Base-by-base conservation (phyloP, 2,329 filamentous ascomycete genomes). In the Curvularia eragrostidis region DNA sequence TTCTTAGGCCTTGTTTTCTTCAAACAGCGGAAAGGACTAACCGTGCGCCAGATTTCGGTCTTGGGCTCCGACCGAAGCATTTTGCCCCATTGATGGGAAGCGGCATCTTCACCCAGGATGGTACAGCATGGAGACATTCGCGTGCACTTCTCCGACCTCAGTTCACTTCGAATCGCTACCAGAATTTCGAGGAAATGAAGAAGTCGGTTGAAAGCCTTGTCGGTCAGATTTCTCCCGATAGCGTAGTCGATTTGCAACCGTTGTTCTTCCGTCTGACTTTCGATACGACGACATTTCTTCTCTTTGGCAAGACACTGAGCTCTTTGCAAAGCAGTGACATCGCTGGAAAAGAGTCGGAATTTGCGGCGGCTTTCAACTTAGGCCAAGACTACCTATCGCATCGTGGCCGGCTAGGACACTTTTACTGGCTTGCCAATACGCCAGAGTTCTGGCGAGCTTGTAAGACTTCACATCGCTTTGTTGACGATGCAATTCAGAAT, bases 191-290 rank as follows among this genome's bases (percentile, higher is more conserved):
- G 26, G 75, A 76, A 43, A 62, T 80, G 32, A 65, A 66, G 64
- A 49, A 48, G 39, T 52, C 43, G 9, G 39, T 80, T 19, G 58
- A 60, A 2, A 50, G 44, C 30, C 28, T 73, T 7, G 18, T 54
- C 18, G 39, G 7, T 52, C 47, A 13, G 46, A 61, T 8, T 61
- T 42, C 39, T 18, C 43, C 23, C 48, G 62, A 15, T 68, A 67
- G 62, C 63, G 47, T 68, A 1, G 65, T 66, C 3, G 75, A 79
- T 58, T 55, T 80, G 0, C 70, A 78, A 50, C 73, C 75, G 0
- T 61, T 78, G 0, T 79, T 80, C 50, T 77, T 78, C 56, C 64
- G 69, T n/a, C 58, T 77, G 21, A 79, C 75, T 2, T 58, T 79
- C 10, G 74, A 77, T 32, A 74, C 73, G 0, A 70, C 75, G 0